Evolutionary conservation across 805 yeast species (phyloP), one percentile per base, ranked within the genome.

Genomic region (Saccharomycopsis amapae): DNA sequence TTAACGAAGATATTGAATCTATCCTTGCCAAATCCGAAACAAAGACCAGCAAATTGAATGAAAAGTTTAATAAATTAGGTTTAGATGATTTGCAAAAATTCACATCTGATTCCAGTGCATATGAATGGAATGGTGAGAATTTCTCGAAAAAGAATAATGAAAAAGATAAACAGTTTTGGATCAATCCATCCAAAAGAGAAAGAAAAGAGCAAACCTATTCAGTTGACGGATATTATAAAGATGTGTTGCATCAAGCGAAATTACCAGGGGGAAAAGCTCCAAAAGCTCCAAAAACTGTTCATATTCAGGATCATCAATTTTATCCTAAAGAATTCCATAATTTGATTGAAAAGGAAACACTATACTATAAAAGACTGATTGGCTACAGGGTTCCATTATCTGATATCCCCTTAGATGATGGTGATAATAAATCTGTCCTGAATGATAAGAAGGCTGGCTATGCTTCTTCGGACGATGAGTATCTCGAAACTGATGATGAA

Each of bases 81-180:
- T 67, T 93, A 24, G 97, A 93, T 61, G 98, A 93, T 59, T 69
- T 93, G 42, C 97, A 90, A 60, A 86, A 85, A 59, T 89, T 89
- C 57, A 82, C 93, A 9, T 82, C 87, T 5, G 95, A 87, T 53
- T 81, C 82, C 20, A 81, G 88, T 1, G 93, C 96, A 0, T 90
- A 90, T 62, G 96, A 89, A 63, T 90, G 98, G 98, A 88, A 93
- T 58, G 98, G 98, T 15, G 88, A 90, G 50, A 67, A 68, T 44
- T 71, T 71, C 48, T 66, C 69, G 34, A 69, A 69, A 46, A 67
- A 65, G 50, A 39, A 52, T 3, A 55, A 55, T 30, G 65, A 66
- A n/a, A 67, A 68, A 28, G 64, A 62, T 28, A 58, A 65, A 1
- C 66, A 73, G 39, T 63, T 73, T 2, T 83, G 89, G 86, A 76